Conservation (phyloP, 1,284 basidiomycete genomes). For the Cryptococcus deneoformans region DNA sequence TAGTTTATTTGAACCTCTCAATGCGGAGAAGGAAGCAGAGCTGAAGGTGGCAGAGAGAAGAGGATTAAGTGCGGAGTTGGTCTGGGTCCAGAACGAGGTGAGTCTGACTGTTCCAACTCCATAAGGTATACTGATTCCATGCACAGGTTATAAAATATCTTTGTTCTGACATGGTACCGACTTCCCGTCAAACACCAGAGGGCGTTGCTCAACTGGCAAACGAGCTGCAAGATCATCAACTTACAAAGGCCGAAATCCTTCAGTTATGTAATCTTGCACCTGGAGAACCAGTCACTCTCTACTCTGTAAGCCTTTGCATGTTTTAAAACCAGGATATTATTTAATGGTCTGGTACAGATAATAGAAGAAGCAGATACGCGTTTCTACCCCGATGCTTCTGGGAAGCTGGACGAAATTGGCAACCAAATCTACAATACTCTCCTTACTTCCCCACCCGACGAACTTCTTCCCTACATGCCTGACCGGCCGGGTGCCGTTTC, state of each 20-base stretch:
- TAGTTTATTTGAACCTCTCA: conserved; percentile 15
- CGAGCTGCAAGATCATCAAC: conserved; percentile 62
- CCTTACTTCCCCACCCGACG: conserved; percentile 16
- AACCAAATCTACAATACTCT: conserved; percentile 52
- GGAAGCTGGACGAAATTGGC: conserved; percentile 69
- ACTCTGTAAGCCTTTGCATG: conserved; percentile 63
- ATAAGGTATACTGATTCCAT: not conserved
- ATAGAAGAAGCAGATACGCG: conserved; percentile 86
- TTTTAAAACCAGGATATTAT: not conserved
- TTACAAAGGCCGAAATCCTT: conserved; percentile 88
- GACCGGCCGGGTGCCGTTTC: not conserved
- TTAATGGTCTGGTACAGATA: conserved; percentile 56
- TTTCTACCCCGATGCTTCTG: conserved; percentile 54
- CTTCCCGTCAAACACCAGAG: conserved; percentile 62
- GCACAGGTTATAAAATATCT: conserved; percentile 77
- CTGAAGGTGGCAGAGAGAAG: conserved; percentile 37
- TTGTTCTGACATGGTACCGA: conserved; percentile 53
- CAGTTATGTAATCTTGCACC: conserved; percentile 88
- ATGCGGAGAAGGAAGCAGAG: conserved; percentile 53
- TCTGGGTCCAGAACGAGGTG: conserved; percentile 87
- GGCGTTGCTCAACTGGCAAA: conserved; percentile 66
- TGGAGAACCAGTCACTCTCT: conserved; percentile 75
- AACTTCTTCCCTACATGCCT: conserved; percentile 23
- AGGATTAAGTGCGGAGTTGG: conserved; percentile 68
- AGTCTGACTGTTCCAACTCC: conserved; percentile 21